A percentile compares a stretch with the other conserved stretches of the same genome.
phyloP scores from a whole-genome alignment of 2,329 filamentous ascomycete genomes.

The Colletotrichum incanum region DNA sequence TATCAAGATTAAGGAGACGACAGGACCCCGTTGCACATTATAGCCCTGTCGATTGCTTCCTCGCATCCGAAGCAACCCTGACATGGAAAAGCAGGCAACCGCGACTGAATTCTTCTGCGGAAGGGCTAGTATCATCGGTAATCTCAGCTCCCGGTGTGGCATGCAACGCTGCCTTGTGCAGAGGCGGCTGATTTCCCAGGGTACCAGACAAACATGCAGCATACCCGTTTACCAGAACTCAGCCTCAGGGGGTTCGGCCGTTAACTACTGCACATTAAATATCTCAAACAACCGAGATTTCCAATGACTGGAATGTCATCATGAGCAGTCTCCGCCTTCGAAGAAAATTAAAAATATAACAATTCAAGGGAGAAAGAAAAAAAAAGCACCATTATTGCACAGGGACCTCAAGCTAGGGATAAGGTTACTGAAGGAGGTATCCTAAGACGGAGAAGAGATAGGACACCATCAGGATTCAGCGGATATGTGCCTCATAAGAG shows the following conservation, averaged over 20 bases:
- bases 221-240: not conserved
- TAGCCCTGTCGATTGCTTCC: conserved; percentile 18
- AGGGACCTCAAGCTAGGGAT: too few species aligned
- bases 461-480: too few species aligned
- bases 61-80: conserved; percentile 10
- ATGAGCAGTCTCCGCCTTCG: too few species aligned
- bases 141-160: conserved; percentile 28
- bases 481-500: too few species aligned
- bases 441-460: too few species aligned
- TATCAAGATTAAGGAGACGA: conserved; percentile 1
- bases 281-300: too few species aligned
- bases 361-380: too few species aligned
- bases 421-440: too few species aligned
- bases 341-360: too few species aligned
- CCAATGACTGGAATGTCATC: too few species aligned
- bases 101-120: not conserved
- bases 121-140: not conserved
- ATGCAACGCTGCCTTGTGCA: not conserved
- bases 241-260: not conserved
- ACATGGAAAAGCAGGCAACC: not conserved
- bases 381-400: too few species aligned
- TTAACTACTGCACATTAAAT: too few species aligned
- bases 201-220: not conserved
- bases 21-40: conserved; percentile 3
- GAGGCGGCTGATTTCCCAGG: not conserved